phyloP scores from a whole-genome alignment of 75 land plant genomes.

The Selaginella tamariscina region DNA sequence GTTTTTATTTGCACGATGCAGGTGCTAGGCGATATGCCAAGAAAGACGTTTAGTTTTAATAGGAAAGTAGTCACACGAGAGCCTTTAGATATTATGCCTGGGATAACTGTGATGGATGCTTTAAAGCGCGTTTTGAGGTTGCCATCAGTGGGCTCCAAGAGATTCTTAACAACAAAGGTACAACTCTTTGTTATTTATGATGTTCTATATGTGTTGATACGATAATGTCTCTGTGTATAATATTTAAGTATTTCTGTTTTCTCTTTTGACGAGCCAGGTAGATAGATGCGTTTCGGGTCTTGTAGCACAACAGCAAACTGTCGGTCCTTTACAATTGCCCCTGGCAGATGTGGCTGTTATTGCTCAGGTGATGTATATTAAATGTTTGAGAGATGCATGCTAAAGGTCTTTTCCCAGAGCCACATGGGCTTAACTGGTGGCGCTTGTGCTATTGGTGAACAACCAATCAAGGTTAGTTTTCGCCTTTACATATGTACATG shows the following conservation, averaged over 20 bases:
- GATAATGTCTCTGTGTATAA: too few relatives aligned
- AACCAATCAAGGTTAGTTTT: constrained; percentile 58
- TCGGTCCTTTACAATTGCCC: constrained; percentile 81
- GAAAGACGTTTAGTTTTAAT: constrained; percentile 58
- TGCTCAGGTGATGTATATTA: constrained; percentile 38
- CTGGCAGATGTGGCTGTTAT: constrained; percentile 93
- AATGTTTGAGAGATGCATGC: background rate
- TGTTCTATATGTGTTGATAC: too few relatives aligned
- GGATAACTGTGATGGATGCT: constrained; percentile 51
- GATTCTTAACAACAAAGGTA: constrained; percentile 78
- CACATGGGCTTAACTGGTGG: constrained; percentile 70
- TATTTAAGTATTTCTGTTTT: too few relatives aligned
- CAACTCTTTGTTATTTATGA: too few relatives aligned
- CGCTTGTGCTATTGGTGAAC: constrained; percentile 94
- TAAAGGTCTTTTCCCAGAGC: constrained; percentile 28
- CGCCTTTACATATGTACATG: background rate
- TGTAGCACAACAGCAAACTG: constrained; percentile 93
- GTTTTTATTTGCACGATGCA: background rate
- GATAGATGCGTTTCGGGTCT: constrained; percentile 94
- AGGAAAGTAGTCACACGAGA: constrained; percentile 27
- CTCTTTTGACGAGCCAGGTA: constrained; percentile 29
- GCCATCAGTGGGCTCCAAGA: constrained; percentile 82
- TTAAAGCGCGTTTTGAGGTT: constrained; percentile 70
- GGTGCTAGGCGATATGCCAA: constrained; percentile 92
- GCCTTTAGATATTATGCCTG: constrained; percentile 68